phyloP scores from a whole-genome alignment of 441 rosid species.

The Codiaeum variegatum region DNA sequence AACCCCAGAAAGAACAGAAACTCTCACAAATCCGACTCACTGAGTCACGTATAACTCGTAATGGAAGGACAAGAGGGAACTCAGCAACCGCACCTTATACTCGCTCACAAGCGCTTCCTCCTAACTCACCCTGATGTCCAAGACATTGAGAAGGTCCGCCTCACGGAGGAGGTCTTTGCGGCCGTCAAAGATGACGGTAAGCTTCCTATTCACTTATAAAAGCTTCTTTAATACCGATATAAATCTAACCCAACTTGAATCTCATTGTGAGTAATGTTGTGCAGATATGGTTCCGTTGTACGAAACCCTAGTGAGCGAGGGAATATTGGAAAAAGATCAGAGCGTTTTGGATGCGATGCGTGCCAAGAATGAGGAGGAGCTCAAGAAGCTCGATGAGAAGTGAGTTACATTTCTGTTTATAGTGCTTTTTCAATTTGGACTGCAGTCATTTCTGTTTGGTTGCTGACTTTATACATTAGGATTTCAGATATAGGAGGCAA shows the following conservation, averaged over 20 bases:
- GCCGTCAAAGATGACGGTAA: slow-evolving; percentile 69
- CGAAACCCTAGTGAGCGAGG: slow-evolving; percentile 70
- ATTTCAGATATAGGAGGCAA: neutral
- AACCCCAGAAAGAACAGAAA: neutral
- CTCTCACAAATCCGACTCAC: slow-evolving; percentile 13
- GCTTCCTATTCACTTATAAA: neutral
- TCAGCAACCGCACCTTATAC: slow-evolving; percentile 82
- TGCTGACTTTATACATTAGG: neutral
- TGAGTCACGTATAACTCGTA: slow-evolving; percentile 17
- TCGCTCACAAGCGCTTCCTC: slow-evolving; percentile 79
- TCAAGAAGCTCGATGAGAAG: slow-evolving; percentile 87
- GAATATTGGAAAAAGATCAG: slow-evolving; percentile 70
- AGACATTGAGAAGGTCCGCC: slow-evolving; percentile 89
- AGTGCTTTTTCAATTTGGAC: neutral
- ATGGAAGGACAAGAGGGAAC: slow-evolving; percentile 87
- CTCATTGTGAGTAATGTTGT: neutral
- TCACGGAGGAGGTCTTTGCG: slow-evolving; percentile 82
- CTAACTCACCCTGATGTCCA: slow-evolving; percentile 70
- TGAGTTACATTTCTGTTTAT: slow-evolving; percentile 29
- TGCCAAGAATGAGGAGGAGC: slow-evolving; percentile 66
- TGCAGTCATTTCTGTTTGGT: neutral
- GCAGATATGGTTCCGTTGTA: slow-evolving; percentile 87
- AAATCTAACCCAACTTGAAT: neutral
- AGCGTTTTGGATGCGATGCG: slow-evolving; percentile 62
- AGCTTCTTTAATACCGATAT: neutral